Evolutionary conservation across 192 early-diverging fungal genomes (phyloP), one percentile per base, ranked within the genome.

Genomic region (Backusella tuberculispora): DNA sequence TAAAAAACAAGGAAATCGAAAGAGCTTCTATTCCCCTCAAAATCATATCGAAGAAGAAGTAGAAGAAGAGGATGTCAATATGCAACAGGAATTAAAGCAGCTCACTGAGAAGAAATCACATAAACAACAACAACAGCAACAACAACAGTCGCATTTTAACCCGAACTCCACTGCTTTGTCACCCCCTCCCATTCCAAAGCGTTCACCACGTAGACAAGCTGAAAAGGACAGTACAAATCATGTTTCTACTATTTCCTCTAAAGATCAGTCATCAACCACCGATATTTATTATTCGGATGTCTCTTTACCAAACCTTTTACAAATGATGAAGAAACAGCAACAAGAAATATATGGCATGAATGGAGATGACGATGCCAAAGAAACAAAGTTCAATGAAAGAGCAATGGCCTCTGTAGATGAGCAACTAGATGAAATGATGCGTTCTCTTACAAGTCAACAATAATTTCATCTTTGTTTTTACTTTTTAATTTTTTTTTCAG

Each of bases 121-220:
- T 9, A 60, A 60, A 12, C 48, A 50, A 9, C 41, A 42, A 0
- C 50, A 21, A 21, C 50, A 24, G 24, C 50, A n/a, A 56, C 19
- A n/a, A n/a, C 13, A 69, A 68, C 66, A 56, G 66, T 21, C 73
- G 17, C 12, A 26, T 8, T 3, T 6, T 24, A 65, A 6, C 21
- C 63, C 45, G 40, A 24, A 4, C 42, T 34, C 29, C 29, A 71
- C 72, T 24, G 37, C 47, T 10, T 34, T 48, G 4, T 53, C 71
- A 15, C 77, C 77, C 19, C 77, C 77, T 0, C 77, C 77, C 50
- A 65, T 78, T 43, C 77, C 77, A 21, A 66, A 26, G n/a, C 47
- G 68, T 45, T 78, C 77, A 15, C 72, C 77, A 19, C 63, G 76
- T 34, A 77, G 76, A 64, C 72, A 37, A 10, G 44, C 42, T 6